Evolutionary conservation across 2,329 filamentous ascomycete genomes (phyloP).

Genomic region (Stylonectria norvegica): DNA sequence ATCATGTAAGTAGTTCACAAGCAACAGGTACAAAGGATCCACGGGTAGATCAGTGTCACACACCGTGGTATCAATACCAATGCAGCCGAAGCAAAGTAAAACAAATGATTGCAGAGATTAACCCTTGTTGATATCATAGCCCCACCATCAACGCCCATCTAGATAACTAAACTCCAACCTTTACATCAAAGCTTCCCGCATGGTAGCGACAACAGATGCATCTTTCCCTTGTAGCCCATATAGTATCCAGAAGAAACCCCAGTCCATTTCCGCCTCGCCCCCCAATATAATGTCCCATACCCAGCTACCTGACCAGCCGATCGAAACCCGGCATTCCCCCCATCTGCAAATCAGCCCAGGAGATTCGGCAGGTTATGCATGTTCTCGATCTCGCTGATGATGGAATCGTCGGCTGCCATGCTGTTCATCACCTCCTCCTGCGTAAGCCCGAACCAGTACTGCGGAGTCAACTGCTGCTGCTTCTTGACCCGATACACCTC

Average conservation of each 20-base stretch:
- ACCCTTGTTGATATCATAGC: slow-evolving; percentile 8
- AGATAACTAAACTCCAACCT: slow-evolving; percentile 2
- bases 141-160: slow-evolving; percentile 4
- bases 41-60: no score
- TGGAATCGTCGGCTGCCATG: slow-evolving; percentile 55
- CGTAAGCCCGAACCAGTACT: slow-evolving; percentile 53
- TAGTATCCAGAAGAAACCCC: no score
- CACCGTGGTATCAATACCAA: slow-evolving; percentile 3
- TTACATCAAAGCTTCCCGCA: no score
- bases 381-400: slow-evolving; percentile 55
- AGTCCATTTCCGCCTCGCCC: no score
- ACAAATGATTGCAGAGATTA: no score
- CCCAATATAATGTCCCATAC: background rate
- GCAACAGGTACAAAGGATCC: no score
- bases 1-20: no score
- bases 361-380: slow-evolving; percentile 17
- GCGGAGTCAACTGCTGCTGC: slow-evolving; percentile 49
- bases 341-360: slow-evolving; percentile 21
- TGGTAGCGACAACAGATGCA: no score
- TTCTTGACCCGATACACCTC: slow-evolving; percentile 65
- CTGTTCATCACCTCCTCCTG: slow-evolving; percentile 54
- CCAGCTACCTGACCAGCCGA: background rate
- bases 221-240: no score
- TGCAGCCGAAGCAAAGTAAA: background rate
- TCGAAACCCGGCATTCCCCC: slow-evolving; percentile 25